Conservation (phyloP, 2,329 filamentous ascomycete species). For the Colletotrichum lini region DNA sequence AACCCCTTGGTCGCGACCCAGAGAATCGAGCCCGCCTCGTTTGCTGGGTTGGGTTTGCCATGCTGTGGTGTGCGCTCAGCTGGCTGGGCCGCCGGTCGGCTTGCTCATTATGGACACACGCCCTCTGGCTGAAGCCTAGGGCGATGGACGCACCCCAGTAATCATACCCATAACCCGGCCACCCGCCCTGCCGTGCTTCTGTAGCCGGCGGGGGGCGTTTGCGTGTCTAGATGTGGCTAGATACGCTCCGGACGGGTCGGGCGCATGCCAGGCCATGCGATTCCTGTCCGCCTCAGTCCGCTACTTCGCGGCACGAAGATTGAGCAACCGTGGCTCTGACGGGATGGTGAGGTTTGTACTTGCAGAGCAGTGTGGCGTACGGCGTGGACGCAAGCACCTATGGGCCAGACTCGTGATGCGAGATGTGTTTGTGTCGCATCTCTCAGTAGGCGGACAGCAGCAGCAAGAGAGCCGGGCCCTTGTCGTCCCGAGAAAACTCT, state of each 20-base stretch:
- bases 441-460: constrained; percentile 3
- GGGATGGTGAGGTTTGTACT: background rate
- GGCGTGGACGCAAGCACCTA: background rate
- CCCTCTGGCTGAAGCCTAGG: background rate
- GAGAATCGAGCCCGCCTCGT: background rate
- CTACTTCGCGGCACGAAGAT: constrained; percentile 12
- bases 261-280: constrained; percentile 21
- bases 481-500: background rate
- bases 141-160: constrained; percentile 4
- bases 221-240: constrained; percentile 21
- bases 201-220: constrained; percentile 11
- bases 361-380: constrained; percentile 2
- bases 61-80: constrained; percentile 9
- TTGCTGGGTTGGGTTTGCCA: constrained; percentile 5
- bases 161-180: constrained; percentile 33
- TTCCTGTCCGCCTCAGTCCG: constrained; percentile 14
- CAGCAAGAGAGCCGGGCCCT: background rate
- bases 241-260: constrained; percentile 19
- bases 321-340: constrained; percentile 6
- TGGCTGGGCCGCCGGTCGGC: constrained; percentile 6
- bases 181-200: constrained; percentile 21
- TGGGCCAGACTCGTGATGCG: constrained; percentile 1
- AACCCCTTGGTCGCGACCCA: constrained; percentile 9
- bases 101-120: background rate
- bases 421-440: background rate